Base-by-base conservation (phyloP, 148 eudicot genomes). In the Rhododendron mucronatum region DNA sequence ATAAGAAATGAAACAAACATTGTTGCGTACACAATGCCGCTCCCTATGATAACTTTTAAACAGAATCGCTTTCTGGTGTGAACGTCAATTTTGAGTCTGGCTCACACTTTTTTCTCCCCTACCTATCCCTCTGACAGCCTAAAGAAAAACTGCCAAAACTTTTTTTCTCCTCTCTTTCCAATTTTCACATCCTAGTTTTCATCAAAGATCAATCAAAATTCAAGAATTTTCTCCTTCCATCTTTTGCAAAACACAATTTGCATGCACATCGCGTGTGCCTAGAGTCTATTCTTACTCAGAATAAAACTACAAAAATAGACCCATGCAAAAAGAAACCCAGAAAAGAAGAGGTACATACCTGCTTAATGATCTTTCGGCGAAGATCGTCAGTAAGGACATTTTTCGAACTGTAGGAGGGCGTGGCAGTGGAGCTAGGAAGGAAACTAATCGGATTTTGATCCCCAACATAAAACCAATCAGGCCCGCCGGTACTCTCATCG, bases 351-450 rank as follows among this genome's bases (percentile, higher is more conserved):
- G 45, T 41, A 41, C 6, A 41, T 41, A 95, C 97, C 95, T 96
- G 99, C 88, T 94, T 94, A 86, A 91, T 87, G 88, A 95, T 93
- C 89, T 93, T 95, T 37, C 86, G 93, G 83, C 88, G 90, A 51
- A 93, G 90, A 81, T 94, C 97, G 21, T 90, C 91, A 63, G 90
- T 83, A 35, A 95, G 87, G 85, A 80, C 85, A 88, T 87, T 85
- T 26, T 89, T 91, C 10, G 93, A 86, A 45, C 51, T 77, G 83
- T 87, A 84, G 83, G 88, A 75, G 39, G 82, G 82, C 80, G 87
- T 35, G 45, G 80, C 30, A 59, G 84, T 83, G 3, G 89, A 87
- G 82, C 74, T 57, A 7, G 90, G 44, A 50, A 86, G 74, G 79
- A 90, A 80, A 13, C 82, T 87, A 30, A 82, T 79, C 1, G 88